These are phyloP conservation scores for Tricholoma furcatifolium DNA, from an alignment of 768 basidiomycete species.

Conservation along the genomic window DNA sequence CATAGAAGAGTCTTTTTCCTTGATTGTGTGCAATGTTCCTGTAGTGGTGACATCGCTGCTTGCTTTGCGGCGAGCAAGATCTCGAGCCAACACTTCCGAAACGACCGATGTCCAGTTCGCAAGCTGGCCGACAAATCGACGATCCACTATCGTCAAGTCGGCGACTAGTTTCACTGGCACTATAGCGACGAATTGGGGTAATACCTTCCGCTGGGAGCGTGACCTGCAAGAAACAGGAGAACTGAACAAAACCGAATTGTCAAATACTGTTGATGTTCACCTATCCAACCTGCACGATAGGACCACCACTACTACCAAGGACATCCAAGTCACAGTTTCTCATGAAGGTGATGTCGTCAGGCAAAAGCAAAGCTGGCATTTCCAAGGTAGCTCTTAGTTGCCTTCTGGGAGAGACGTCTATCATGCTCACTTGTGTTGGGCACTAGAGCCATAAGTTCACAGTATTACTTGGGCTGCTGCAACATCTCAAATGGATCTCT, in stretches of 20 bases:
- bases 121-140: slow-evolving; percentile 1
- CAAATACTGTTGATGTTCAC: slow-evolving; percentile 5
- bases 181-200: slow-evolving; percentile 8
- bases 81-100: neutral
- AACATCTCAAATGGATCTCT: too few species aligned
- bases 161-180: neutral
- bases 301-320: neutral
- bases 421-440: too few species aligned
- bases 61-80: slow-evolving; percentile 11
- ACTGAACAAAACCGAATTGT: neutral
- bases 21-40: slow-evolving; percentile 40
- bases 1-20: slow-evolving; percentile 39
- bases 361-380: slow-evolving; percentile 3
- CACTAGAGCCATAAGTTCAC: too few species aligned
- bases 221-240: slow-evolving; percentile 5
- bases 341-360: neutral
- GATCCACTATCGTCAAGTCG: neutral
- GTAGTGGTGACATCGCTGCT: slow-evolving; percentile 33
- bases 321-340: neutral
- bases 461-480: too few species aligned
- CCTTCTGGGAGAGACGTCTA: too few species aligned
- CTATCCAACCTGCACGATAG: neutral
- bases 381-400: neutral
- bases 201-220: slow-evolving; percentile 14
- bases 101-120: slow-evolving; percentile 11